Percentiles rank a stretch among this genome's conserved stretches.
These are phyloP conservation scores for Fomitopsis betulina DNA, from an alignment of 1,284 basidiomycete species.

Conservation along the genomic window DNA sequence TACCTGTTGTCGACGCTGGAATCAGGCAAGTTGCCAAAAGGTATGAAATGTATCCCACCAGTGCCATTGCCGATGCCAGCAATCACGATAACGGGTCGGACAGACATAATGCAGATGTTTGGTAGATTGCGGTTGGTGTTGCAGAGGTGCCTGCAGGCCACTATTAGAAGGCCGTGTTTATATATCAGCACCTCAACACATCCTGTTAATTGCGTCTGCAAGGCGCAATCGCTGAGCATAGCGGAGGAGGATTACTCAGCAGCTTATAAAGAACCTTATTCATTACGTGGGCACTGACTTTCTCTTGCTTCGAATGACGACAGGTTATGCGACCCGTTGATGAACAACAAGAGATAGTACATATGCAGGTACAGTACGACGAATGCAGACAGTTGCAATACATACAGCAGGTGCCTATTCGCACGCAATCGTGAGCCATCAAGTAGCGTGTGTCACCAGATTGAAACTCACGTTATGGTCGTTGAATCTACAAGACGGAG, in stretches of 20 bases:
- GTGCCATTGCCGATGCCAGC: slow-evolving; percentile 48
- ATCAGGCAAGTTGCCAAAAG: neutral
- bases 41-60: slow-evolving; percentile 22
- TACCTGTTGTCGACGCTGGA: slow-evolving; percentile 33
- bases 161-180: neutral
- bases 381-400: neutral
- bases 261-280: neutral
- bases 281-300: neutral
- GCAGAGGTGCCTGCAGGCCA: neutral
- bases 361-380: neutral
- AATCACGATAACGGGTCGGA: slow-evolving; percentile 44
- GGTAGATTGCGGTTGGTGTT: neutral
- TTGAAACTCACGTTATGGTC: neutral
- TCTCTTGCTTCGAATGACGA: neutral
- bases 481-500: slow-evolving; percentile 24
- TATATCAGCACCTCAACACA: neutral
- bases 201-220: neutral
- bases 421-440: neutral
- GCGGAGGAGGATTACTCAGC: neutral
- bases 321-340: neutral
- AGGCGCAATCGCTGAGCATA: neutral
- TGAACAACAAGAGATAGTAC: neutral
- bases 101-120: slow-evolving; percentile 25
- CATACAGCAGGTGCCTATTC: neutral
- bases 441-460: neutral